Evolutionary conservation across 352 stramenopile species (phyloP), one percentile per base, ranked within the genome.

Genomic region (Nothophytophthora sp.): DNA sequence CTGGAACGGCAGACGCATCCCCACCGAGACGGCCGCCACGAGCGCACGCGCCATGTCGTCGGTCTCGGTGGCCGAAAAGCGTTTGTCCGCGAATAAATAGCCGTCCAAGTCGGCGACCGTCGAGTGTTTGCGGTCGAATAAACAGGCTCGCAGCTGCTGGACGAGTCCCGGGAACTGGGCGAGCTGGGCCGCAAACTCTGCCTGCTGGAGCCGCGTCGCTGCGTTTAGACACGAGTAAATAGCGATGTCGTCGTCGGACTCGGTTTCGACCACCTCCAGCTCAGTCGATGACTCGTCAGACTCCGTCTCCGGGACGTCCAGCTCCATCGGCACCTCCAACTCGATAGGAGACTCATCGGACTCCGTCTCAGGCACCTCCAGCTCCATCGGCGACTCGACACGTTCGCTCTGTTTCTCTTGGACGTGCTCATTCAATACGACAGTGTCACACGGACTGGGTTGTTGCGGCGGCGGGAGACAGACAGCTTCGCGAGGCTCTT

Each of bases 51-150:
- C 47, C 16, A 73, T 54, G 23, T 66, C 65, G 9, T 56, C 19
- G 1, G 40, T n/a, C 47, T 72, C 60, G 6, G 36, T 39, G 9
- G 46, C 25, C 12, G 45, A 48, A 29, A 66, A 54, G 36, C 5
- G 25, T 18, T 55, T 61, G 48, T 67, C 55, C 36, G 55, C 50
- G 18, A 63, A 70, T 53, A 70, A 56, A 67, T 60, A 67, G 39
- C 47, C 61, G 22, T 69, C 60, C 24, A 61, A 22, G 11, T 65
- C 48, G 13, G 40, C 27, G 16, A 41, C 41, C 5, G 53, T 50
- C 36, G 65, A n/a, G 22, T 65, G 46, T 15, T 65, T 64, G 18
- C 15, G n/a, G 1, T 65, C 33, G 11, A 54, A 11, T 38, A 78
- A 50, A 51, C 63, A 63, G 13, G 42, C 32, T 10, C 40, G 60